Percentiles rank a stretch among this genome's conserved stretches.
phyloP scores from a whole-genome alignment of 176 grass and related monocot species.

The Eragrostis curvula region DNA sequence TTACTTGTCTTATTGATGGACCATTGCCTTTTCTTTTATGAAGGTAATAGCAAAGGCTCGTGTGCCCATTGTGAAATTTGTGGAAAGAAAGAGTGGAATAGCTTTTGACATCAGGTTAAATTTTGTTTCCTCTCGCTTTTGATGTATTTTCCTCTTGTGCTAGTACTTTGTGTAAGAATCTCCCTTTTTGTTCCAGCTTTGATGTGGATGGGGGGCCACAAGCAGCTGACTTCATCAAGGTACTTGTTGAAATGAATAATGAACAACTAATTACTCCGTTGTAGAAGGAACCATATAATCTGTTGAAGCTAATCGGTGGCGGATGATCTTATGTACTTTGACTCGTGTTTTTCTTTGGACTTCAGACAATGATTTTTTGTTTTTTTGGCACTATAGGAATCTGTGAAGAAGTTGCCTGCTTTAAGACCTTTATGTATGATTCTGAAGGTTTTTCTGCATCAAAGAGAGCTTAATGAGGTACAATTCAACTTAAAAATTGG shows the following conservation, averaged over 20 bases:
- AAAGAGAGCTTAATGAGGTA: constrained; percentile 99
- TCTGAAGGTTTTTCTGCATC: constrained; percentile 98
- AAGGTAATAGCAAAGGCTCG: constrained; percentile 99
- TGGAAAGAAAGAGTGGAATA: constrained; percentile 86
- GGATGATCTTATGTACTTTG: neutral
- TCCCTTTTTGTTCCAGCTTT: constrained; percentile 69
- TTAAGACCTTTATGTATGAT: constrained; percentile 91
- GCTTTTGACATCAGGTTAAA: constrained; percentile 94
- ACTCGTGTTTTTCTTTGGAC: neutral
- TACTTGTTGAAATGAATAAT: constrained; percentile 33
- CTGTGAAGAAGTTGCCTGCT: constrained; percentile 86
- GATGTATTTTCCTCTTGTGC: neutral
- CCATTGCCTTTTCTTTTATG: constrained; percentile 37
- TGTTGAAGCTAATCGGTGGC: constrained; percentile 36
- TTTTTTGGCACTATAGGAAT: constrained; percentile 56
- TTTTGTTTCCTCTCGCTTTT: constrained; percentile 24
- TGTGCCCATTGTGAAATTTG: constrained; percentile 96
- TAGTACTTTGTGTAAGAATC: constrained; percentile 4
- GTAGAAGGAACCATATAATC: neutral
- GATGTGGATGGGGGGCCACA: constrained; percentile 90
- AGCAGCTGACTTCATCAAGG: constrained; percentile 97
- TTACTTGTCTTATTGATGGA: constrained; percentile 25
- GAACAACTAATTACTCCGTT: neutral
- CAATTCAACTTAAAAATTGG: constrained; percentile 6
- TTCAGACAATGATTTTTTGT: neutral